A percentile compares a stretch with the other conserved stretches of the same genome.
These are phyloP conservation scores for Ogataea zsoltii DNA, from an alignment of 805 yeast species.

Conservation along the genomic window DNA sequence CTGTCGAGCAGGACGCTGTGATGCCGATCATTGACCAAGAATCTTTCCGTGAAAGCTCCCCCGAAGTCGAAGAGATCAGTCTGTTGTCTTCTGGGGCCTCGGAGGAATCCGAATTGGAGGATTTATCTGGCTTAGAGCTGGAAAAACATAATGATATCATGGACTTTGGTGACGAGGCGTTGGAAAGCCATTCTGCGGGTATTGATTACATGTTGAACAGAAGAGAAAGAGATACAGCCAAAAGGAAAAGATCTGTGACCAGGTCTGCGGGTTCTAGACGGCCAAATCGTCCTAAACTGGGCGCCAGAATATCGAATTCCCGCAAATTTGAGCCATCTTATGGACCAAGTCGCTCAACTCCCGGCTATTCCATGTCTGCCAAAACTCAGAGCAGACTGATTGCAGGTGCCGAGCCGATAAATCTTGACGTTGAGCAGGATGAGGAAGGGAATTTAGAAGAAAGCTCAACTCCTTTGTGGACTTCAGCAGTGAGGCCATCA, in stretches of 20 bases:
- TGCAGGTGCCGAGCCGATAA: too few species aligned
- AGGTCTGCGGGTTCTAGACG: not conserved
- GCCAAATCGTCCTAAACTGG: not conserved
- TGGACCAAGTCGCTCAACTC: too few species aligned
- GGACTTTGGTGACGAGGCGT: constrained; percentile 23
- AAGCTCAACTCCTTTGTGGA: too few species aligned
- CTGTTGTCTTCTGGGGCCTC: constrained; percentile 16
- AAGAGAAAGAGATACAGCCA: not conserved
- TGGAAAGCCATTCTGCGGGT: constrained; percentile 29
- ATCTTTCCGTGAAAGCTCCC: constrained; percentile 3
- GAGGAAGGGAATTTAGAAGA: too few species aligned
- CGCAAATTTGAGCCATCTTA: not conserved
- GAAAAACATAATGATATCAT: not conserved
- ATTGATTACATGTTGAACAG: constrained; percentile 30
- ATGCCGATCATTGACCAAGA: too few species aligned
- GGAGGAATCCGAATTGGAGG: too few species aligned
- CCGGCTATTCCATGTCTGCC: too few species aligned
- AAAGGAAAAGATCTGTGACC: not conserved
- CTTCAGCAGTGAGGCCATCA: too few species aligned
- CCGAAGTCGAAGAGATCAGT: constrained; percentile 10
- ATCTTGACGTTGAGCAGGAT: too few species aligned
- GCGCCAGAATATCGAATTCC: not conserved
- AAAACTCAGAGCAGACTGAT: too few species aligned
- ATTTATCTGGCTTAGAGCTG: constrained; percentile 8
- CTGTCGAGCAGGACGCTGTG: constrained; percentile 4